Evolutionary conservation across 2,329 filamentous ascomycete species (phyloP).

Genomic region (Botrytis squamosa): DNA sequence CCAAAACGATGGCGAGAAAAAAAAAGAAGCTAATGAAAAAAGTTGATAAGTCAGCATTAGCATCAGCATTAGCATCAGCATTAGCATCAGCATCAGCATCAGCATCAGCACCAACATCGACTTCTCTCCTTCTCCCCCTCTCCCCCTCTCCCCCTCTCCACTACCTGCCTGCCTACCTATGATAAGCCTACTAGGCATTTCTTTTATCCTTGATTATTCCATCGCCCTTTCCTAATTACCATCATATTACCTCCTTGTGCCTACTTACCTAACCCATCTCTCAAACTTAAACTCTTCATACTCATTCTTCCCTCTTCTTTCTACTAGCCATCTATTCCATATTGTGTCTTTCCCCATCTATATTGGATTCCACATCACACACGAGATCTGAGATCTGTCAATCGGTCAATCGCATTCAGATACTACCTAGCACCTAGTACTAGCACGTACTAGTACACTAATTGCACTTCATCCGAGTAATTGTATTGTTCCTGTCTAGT

Average conservation of each 20-base stretch:
- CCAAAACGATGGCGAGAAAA: background rate
- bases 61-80: background rate
- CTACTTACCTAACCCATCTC: background rate
- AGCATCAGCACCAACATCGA: background rate
- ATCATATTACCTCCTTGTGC: background rate
- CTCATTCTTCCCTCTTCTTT: background rate
- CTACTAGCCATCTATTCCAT: background rate
- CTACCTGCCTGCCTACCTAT: background rate
- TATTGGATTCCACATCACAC: background rate
- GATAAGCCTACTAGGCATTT: background rate
- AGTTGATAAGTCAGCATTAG: background rate
- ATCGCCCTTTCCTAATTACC: background rate
- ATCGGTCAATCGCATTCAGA: background rate
- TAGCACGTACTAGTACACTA: background rate
- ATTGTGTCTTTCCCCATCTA: background rate
- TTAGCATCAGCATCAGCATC: background rate
- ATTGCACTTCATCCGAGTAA: background rate
- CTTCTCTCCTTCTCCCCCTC: background rate
- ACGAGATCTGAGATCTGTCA: background rate
- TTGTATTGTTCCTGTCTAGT: background rate
- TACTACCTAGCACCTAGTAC: background rate
- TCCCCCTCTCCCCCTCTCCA: too few species aligned
- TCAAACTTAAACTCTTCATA: background rate
- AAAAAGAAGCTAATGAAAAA: background rate
- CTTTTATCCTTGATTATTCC: background rate